These are phyloP conservation scores for Meira miltonrushii DNA, from an alignment of 1,284 basidiomycete species.

Conservation along the genomic window DNA sequence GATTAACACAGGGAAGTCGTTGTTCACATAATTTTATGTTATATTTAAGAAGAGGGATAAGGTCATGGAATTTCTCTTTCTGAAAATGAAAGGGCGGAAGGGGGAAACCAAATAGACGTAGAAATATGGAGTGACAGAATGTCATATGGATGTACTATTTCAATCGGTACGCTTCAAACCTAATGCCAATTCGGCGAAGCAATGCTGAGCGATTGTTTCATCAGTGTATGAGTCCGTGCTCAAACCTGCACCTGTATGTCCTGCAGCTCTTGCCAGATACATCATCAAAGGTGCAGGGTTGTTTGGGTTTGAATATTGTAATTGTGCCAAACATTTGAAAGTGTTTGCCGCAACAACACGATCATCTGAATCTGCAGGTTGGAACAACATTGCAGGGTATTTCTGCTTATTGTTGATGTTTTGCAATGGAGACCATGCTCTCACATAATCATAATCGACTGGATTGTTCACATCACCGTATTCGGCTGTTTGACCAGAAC, in stretches of 20 bases:
- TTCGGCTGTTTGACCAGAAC: conserved; percentile 72
- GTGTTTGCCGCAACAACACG: conserved; percentile 45
- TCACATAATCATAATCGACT: conserved; percentile 45
- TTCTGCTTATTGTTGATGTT: conserved; percentile 38
- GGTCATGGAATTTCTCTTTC: too few species aligned
- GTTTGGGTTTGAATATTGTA: conserved; percentile 41
- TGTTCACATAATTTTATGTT: too few species aligned
- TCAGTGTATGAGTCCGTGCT: too few species aligned
- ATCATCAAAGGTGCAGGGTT: conserved; percentile 46
- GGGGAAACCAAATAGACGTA: too few species aligned
- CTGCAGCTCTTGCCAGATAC: conserved; percentile 45
- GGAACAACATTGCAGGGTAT: conserved; percentile 45
- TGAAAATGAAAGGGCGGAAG: too few species aligned
- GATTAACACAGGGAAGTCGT: too few species aligned
- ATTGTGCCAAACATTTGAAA: conserved; percentile 49
- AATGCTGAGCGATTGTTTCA: too few species aligned
- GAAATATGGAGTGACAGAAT: too few species aligned
- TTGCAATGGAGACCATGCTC: conserved; percentile 45
- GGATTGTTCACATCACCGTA: conserved; percentile 64
- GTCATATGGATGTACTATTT: too few species aligned
- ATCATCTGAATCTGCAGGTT: conserved; percentile 49
- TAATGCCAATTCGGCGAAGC: too few species aligned
- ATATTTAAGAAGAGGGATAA: too few species aligned
- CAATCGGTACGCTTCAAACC: too few species aligned
- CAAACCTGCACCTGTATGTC: conserved; percentile 43